Evolutionary conservation across 805 yeast genomes (phyloP).

Genomic region (Yamadazyma akitaensis): DNA sequence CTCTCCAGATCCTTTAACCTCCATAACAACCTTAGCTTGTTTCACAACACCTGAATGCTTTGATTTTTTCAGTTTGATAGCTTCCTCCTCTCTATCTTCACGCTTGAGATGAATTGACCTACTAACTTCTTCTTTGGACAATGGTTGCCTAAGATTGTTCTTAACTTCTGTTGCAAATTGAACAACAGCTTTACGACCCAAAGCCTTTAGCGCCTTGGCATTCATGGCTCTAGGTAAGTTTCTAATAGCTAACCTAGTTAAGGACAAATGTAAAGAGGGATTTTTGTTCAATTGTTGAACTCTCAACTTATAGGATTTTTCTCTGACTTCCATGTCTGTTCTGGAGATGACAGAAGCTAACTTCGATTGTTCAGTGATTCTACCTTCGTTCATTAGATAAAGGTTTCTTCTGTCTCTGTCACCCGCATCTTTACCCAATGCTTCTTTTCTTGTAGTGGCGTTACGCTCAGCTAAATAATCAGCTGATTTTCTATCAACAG

Average conservation of each 20-base stretch:
- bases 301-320: constrained; percentile 79
- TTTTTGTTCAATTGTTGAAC: constrained; percentile 87
- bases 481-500: constrained; percentile 87
- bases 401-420: constrained; percentile 82
- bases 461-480: constrained; percentile 67
- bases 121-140: constrained; percentile 81
- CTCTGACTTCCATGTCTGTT: constrained; percentile 82
- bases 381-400: constrained; percentile 89
- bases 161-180: constrained; percentile 89
- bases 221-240: constrained; percentile 92
- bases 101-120: constrained; percentile 73
- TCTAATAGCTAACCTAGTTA: constrained; percentile 92
- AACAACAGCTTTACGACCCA: constrained; percentile 93
- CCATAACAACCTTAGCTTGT: constrained; percentile 91
- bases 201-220: constrained; percentile 80
- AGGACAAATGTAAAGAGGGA: constrained; percentile 86
- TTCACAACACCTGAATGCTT: constrained; percentile 87
- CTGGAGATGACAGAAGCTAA: constrained; percentile 65
- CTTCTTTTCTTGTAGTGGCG: constrained; percentile 67
- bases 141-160: constrained; percentile 69
- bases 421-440: constrained; percentile 74
- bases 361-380: constrained; percentile 77
- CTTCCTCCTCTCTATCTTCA: constrained; percentile 33
- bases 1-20: constrained; percentile 84
- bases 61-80: constrained; percentile 45